Evolutionary conservation across 2,329 filamentous ascomycete genomes (phyloP).

Genomic region (Fusarium continuum): DNA sequence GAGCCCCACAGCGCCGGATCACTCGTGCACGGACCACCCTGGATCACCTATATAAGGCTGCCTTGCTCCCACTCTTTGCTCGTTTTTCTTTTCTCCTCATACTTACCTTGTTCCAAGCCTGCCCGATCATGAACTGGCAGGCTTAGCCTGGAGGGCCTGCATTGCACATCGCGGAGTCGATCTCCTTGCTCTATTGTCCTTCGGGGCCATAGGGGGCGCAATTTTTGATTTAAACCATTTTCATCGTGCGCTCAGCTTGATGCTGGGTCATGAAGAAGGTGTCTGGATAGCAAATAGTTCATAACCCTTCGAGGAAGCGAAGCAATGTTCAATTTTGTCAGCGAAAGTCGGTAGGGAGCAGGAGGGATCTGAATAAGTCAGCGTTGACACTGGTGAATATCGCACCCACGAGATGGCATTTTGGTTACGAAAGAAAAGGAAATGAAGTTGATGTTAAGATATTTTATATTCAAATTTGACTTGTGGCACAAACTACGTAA

Average conservation of each 20-base stretch:
- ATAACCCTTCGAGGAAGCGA: too few relatives aligned
- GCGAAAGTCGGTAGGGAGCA: too few relatives aligned
- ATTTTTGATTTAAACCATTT: slow-evolving; percentile 61
- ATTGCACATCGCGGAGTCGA: slow-evolving; percentile 65
- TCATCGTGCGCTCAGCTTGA: slow-evolving; percentile 54
- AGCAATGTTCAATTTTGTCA: too few relatives aligned
- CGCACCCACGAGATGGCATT: too few relatives aligned
- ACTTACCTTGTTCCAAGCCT: slow-evolving; percentile 62
- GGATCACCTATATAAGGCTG: slow-evolving; percentile 48
- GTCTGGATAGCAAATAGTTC: too few relatives aligned
- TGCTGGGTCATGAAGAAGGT: slow-evolving; percentile 46
- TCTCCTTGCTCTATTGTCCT: slow-evolving; percentile 60
- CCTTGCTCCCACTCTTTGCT: background rate
- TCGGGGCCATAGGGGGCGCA: slow-evolving; percentile 63
- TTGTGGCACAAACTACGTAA: background rate
- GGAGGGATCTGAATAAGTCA: too few relatives aligned
- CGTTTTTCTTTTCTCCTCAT: slow-evolving; percentile 56
- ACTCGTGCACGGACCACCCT: slow-evolving; percentile 6
- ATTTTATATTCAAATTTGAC: background rate
- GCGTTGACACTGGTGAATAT: too few relatives aligned
- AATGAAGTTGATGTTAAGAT: background rate
- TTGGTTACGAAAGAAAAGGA: too few relatives aligned
- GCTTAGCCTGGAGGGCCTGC: slow-evolving; percentile 59
- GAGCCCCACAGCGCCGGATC: background rate
- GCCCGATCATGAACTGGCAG: slow-evolving; percentile 57